These are phyloP conservation scores for Blakeslea trispora DNA, from an alignment of 371 early-diverging fungal species.

Conservation along the genomic window DNA sequence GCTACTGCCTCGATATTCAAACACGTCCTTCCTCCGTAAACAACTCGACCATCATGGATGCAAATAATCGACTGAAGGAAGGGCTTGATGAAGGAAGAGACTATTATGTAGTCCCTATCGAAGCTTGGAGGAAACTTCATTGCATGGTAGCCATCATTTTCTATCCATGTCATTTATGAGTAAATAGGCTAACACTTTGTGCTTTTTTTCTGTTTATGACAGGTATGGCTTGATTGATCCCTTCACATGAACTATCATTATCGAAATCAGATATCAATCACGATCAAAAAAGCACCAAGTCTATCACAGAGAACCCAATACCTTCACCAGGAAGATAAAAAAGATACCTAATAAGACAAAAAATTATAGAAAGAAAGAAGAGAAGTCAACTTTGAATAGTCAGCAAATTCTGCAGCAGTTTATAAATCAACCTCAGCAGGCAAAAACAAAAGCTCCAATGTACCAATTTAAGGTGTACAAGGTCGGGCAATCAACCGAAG, in stretches of 20 bases:
- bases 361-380: not conserved
- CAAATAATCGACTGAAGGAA: not conserved
- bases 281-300: not conserved
- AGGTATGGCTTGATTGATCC: not conserved
- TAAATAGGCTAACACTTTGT: no score
- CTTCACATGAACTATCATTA: not conserved
- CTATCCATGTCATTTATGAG: no score
- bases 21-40: not conserved
- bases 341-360: not conserved
- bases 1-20: not conserved
- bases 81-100: conserved; percentile 1
- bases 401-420: no score
- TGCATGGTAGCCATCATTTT: no score
- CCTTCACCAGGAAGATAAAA: conserved; percentile 1
- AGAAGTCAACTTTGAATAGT: no score
- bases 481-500: not conserved
- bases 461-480: conserved; percentile 1
- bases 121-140: conserved; percentile 6
- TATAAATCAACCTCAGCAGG: not conserved
- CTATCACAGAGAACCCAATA: not conserved
- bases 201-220: no score
- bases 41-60: conserved; percentile 1
- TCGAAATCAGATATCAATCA: no score
- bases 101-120: conserved; percentile 1
- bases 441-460: not conserved